Evolutionary conservation across 83 land plant species (phyloP).

Genomic region (Thuja plicata): DNA sequence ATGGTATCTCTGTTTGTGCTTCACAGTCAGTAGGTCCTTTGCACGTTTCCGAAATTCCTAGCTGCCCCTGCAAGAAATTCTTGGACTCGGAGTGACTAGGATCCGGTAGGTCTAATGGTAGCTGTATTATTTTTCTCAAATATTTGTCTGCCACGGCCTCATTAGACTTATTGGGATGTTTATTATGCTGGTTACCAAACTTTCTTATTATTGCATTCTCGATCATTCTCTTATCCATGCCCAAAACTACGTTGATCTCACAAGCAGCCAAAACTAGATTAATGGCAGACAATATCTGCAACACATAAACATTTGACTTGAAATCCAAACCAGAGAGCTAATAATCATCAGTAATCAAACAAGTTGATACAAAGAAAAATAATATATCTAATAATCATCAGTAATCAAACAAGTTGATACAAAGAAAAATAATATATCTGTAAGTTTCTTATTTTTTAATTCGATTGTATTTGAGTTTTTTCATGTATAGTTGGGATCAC

Average conservation of each 20-base stretch:
- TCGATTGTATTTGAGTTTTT: no score
- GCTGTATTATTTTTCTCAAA: not conserved
- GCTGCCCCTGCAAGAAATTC: not conserved
- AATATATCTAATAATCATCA: no score
- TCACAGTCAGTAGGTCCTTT: not conserved
- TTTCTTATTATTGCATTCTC: not conserved
- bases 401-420: no score
- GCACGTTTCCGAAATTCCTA: not conserved
- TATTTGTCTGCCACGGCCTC: constrained; percentile 2
- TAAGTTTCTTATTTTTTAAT: no score
- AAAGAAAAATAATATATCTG: no score
- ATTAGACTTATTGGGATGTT: not conserved
- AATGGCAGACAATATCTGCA: not conserved
- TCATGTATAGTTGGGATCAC: no score
- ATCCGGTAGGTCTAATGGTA: not conserved
- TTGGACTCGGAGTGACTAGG: not conserved
- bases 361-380: no score
- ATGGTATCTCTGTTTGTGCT: not conserved
- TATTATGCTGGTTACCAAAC: not conserved
- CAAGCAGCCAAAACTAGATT: constrained; percentile 4
- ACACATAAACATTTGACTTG: not conserved
- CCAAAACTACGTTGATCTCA: not conserved
- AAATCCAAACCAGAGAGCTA: no score
- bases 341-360: no score
- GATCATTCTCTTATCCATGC: constrained; percentile 8